These are phyloP conservation scores for Phytopythium mirpurense DNA, from an alignment of 352 stramenopile genomes.

Conservation along the genomic window DNA sequence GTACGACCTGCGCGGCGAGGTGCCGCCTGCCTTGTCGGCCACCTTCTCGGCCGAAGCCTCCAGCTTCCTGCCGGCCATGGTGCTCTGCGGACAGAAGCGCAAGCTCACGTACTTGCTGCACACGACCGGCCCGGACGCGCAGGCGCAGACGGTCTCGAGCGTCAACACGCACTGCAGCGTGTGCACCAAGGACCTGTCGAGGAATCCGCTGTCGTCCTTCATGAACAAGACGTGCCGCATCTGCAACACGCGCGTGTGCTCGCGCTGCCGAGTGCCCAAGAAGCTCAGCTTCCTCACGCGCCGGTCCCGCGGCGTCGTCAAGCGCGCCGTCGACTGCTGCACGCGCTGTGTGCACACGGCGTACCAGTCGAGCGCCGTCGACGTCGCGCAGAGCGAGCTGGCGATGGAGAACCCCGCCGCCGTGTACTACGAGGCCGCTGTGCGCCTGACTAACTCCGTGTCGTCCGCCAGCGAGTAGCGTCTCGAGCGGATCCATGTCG, in stretches of 20 bases:
- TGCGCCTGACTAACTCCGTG: conserved; percentile 14
- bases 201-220: conserved; percentile 22
- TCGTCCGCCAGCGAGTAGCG: conserved; percentile 10
- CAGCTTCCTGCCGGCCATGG: conserved; percentile 15
- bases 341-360: conserved; percentile 28
- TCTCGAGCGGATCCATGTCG: background rate
- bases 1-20: conserved; percentile 23
- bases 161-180: conserved; percentile 26
- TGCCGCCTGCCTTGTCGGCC: conserved; percentile 17
- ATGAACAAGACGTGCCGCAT: conserved; percentile 36
- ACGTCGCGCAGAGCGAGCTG: conserved; percentile 27
- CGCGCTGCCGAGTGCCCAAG: conserved; percentile 28
- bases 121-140: conserved; percentile 12
- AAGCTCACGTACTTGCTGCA: conserved; percentile 39
- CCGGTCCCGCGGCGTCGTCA: conserved; percentile 22
- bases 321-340: conserved; percentile 30
- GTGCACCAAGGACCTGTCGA: conserved; percentile 31
- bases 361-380: conserved; percentile 20
- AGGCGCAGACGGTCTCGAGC: conserved; percentile 7
- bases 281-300: conserved; percentile 15
- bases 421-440: conserved; percentile 25
- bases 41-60: conserved; percentile 27
- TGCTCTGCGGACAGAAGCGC: conserved; percentile 28
- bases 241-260: conserved; percentile 22
- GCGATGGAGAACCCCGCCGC: conserved; percentile 20